Base-by-base conservation (phyloP, 805 yeast genomes). In the Clavispora vitiphila region DNA sequence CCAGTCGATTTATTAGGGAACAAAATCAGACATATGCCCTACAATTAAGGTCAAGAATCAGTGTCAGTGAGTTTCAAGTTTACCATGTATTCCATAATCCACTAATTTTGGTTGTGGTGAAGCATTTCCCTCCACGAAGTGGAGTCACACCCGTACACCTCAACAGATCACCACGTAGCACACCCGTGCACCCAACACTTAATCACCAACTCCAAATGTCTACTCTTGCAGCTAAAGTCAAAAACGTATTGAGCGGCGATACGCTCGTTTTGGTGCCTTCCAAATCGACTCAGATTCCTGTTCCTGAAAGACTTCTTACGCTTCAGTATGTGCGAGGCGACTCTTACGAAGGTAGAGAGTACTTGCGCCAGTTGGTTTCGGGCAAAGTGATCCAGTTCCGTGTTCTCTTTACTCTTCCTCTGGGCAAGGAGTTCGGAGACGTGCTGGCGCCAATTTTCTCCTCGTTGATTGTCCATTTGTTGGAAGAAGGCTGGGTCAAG, bases 341-440 rank as follows among this genome's bases (percentile, higher is more conserved):
- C 42, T 75, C 83, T 2, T 80, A 72, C 52, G 78, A 75, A 51
- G 64, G 84, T 26, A 76, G 82, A 50, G 91, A 85, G 59, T 62
- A 64, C 43, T 67, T 85, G 44, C 72, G 95, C 45, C 67, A 67
- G 7, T 68, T 83, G 48, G 62, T 82, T 15, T 72, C 86, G 29
- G 89, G 89, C 20, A 82, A 83, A 59, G 74, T 66, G 24, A 68
- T 85, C 59, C 74, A 73, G 52, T 82, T 81, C 58, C 67, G 69
- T 55, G 78, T 82, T 21, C 53, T 75, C 31, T 80, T 78, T 64
- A 74, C 77, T 51, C 66, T 65, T 41, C 72, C 77, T 15, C 58
- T 70, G 4, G 79, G 76, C 10, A 72, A 83, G 47, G 89, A 83
- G 51, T 84, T 80, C 57, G 93, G 91, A 19, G 89, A 85, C 56